A percentile compares a stretch with the other conserved stretches of the same genome.
Evolutionary conservation across 1,284 basidiomycete genomes (phyloP).

Genomic region (Agroathelia rolfsii): DNA sequence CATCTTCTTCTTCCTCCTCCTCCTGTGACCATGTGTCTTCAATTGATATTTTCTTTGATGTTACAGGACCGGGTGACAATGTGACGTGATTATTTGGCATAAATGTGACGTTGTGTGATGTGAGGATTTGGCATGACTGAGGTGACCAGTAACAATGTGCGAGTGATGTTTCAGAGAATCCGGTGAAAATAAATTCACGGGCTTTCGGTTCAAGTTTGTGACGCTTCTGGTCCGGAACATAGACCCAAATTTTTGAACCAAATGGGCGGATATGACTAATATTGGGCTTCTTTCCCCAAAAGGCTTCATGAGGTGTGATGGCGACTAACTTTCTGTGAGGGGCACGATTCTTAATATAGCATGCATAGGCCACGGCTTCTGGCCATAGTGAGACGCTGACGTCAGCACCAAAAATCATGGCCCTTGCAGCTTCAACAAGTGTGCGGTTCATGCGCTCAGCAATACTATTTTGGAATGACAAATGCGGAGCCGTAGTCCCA

Average conservation of each 20-base stretch:
- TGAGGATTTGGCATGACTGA: constrained; percentile 8
- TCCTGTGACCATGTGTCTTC: no score
- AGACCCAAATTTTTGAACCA: no score
- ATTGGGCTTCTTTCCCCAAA: constrained; percentile 13
- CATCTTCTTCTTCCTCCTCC: no score
- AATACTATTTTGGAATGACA: constrained; percentile 27
- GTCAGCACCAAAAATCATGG: no score
- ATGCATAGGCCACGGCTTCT: constrained; percentile 24
- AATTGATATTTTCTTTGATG: no score
- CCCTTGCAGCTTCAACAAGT: no score
- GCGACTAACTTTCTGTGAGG: constrained; percentile 14
- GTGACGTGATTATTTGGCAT: no score
- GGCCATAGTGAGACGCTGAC: constrained; percentile 28
- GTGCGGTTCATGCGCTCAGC: constrained; percentile 29
- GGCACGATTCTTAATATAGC: constrained; percentile 19
- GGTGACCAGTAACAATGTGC: constrained; percentile 15
- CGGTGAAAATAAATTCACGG: constrained; percentile 13
- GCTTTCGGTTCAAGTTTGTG: constrained; percentile 14
- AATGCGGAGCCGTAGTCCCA: constrained; percentile 25
- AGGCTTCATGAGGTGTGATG: constrained; percentile 18
- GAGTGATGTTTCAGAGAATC: constrained; percentile 11
- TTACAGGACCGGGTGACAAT: no score
- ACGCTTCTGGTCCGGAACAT: no score
- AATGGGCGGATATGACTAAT: no score
- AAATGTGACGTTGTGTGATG: constrained; percentile 18